Evolutionary conservation across 345 rosid species (phyloP), one percentile per base, ranked within the genome.

Genomic region (Murraya koenigii): DNA sequence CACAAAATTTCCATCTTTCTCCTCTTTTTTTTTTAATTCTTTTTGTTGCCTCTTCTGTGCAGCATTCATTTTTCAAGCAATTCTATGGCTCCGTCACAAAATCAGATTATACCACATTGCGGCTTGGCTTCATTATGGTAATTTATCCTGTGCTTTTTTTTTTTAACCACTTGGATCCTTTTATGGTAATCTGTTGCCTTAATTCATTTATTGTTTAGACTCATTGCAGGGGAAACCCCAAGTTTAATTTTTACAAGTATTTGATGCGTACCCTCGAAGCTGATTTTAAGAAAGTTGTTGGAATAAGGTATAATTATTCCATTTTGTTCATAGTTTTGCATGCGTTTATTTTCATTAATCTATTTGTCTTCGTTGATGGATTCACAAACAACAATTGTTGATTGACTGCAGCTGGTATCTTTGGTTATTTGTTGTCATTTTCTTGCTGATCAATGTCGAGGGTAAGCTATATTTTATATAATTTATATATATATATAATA

Each of bases 271-370:
- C 94, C 25, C 90, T 97, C 8, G 98, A 97, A 81, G 97, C 92
- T 0, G 98, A 97, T 90, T 97, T 97, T 72, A 94, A 91, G 87
- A 89, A 81, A 88, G 98, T 97, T 39, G 94, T 97, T 5, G 99
- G 99, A 63, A 91, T 94, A 81, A 93, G 98, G 99, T 89, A 7
- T 20, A 66, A 25, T 33, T 68, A 41, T 26, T 44, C 49, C 17
- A 44, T 44, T 3, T 44, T 44, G 17, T 3, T 44, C 49, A 44
- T 44, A 44, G 15, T 44, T 44, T 44, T 44, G 17, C 49, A 44
- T 44, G 0, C 17, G 11, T 11, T 11, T 2, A 44, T 44, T 11
- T 44, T 44, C 17, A 44, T 44, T 44, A 11, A 44, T 44, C 49
- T 44, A 44, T 44, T 44, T 44, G 49, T 44, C 17, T 44, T 13